These are phyloP conservation scores for Flueggea neowawraea DNA, from an alignment of 441 rosid species.

Conservation along the genomic window DNA sequence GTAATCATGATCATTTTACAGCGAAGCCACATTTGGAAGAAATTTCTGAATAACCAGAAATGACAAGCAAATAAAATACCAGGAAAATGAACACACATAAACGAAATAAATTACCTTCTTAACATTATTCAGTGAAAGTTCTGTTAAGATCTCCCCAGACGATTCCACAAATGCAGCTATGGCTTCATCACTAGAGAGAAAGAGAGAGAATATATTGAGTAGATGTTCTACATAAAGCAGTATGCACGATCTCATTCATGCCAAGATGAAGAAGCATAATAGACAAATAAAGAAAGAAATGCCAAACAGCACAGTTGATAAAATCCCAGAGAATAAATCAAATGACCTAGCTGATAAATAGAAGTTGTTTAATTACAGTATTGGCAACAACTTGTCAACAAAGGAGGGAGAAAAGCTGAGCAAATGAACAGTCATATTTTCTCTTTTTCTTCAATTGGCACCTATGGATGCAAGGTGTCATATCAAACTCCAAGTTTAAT, in stretches of 20 bases:
- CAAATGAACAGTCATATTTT: too few relatives aligned
- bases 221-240: not conserved
- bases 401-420: too few relatives aligned
- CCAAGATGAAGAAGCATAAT: too few relatives aligned
- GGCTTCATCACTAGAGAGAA: conserved; percentile 71
- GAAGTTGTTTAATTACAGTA: too few relatives aligned
- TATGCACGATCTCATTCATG: not conserved
- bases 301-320: not conserved
- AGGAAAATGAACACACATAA: not conserved
- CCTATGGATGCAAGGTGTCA: too few relatives aligned
- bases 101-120: conserved; percentile 43
- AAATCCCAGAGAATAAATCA: too few relatives aligned
- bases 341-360: too few relatives aligned
- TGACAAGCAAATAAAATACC: not conserved
- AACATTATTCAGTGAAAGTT: conserved; percentile 70
- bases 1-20: not conserved
- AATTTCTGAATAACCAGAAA: not conserved
- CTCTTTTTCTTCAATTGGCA: too few relatives aligned
- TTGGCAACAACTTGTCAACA: too few relatives aligned
- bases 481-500: too few relatives aligned
- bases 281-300: not conserved
- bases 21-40: not conserved
- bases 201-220: not conserved
- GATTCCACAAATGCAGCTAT: conserved; percentile 86
- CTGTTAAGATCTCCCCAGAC: conserved; percentile 58